Conservation (phyloP, 352 stramenopile genomes). For the Pythium plurisporium region DNA sequence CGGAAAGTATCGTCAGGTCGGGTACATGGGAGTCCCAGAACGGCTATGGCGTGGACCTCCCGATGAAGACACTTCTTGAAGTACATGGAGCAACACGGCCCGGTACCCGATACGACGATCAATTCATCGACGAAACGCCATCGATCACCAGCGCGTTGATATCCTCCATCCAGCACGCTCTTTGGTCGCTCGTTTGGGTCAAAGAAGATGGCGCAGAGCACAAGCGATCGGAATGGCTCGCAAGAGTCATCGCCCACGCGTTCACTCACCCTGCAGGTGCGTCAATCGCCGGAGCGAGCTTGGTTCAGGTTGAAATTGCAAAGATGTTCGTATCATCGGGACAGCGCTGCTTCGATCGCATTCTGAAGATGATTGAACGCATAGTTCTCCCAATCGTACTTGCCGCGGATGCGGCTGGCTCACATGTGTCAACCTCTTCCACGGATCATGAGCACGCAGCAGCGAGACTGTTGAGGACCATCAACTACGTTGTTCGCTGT, state of each 20-base stretch:
- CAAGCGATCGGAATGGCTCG: not conserved
- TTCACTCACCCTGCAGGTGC: not conserved
- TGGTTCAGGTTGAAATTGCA: conserved; percentile 26
- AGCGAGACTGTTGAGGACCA: conserved; percentile 15
- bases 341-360: conserved; percentile 7
- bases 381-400: conserved; percentile 10
- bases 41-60: not conserved
- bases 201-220: not conserved
- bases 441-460: not conserved
- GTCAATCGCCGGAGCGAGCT: conserved; percentile 14
- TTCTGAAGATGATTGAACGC: conserved; percentile 6
- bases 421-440: not conserved
- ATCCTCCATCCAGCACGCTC: not conserved
- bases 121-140: not conserved
- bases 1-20: conserved; percentile 6
- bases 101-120: not conserved
- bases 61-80: not conserved
- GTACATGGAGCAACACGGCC: not conserved
- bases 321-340: conserved; percentile 32
- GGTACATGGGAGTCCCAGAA: not conserved
- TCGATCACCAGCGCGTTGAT: not conserved
- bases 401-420: not conserved
- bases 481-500: conserved; percentile 29
- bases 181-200: conserved; percentile 9
- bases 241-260: not conserved